A percentile compares a stretch with the other conserved stretches of the same genome.
Conservation (phyloP, 192 early-diverging fungal species). For the Coemansia sp. region DNA sequence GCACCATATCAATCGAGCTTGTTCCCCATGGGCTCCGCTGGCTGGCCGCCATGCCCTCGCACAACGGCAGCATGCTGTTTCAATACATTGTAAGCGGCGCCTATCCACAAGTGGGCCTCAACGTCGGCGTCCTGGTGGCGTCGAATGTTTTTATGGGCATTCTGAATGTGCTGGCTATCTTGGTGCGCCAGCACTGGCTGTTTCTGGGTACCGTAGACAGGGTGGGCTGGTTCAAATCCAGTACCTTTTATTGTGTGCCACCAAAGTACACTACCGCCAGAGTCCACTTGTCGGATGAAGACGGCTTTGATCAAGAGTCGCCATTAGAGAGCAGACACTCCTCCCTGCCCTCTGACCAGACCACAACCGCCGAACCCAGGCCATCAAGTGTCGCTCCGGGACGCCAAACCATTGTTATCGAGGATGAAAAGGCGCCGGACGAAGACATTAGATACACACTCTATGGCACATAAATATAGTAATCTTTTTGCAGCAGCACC, state of each 20-base stretch:
- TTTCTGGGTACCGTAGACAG: neutral
- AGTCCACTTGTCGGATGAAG: too few relatives aligned
- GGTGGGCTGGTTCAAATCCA: slow-evolving; percentile 4
- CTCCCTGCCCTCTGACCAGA: too few relatives aligned
- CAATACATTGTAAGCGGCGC: slow-evolving; percentile 5
- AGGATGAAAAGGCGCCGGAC: neutral
- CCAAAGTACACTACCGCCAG: too few relatives aligned
- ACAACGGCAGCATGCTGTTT: slow-evolving; percentile 4
- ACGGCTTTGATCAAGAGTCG: too few relatives aligned
- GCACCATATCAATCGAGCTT: slow-evolving; percentile 3
- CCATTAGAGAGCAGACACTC: too few relatives aligned
- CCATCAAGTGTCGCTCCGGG: neutral
- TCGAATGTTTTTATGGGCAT: slow-evolving; percentile 1
- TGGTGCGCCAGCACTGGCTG: slow-evolving; percentile 11
- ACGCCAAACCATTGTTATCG: neutral
- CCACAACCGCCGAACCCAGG: too few relatives aligned
- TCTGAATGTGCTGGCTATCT: neutral
- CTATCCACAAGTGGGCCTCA: neutral
- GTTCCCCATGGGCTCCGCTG: slow-evolving; percentile 3
- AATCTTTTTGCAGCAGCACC: too few relatives aligned
- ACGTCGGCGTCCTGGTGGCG: slow-evolving; percentile 1
- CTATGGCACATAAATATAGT: neutral
- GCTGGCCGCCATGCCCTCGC: slow-evolving; percentile 2
- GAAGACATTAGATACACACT: neutral
- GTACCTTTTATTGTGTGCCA: too few relatives aligned